Base-by-base conservation (phyloP, 306 rosid genomes). In the Prosopis cineraria region DNA sequence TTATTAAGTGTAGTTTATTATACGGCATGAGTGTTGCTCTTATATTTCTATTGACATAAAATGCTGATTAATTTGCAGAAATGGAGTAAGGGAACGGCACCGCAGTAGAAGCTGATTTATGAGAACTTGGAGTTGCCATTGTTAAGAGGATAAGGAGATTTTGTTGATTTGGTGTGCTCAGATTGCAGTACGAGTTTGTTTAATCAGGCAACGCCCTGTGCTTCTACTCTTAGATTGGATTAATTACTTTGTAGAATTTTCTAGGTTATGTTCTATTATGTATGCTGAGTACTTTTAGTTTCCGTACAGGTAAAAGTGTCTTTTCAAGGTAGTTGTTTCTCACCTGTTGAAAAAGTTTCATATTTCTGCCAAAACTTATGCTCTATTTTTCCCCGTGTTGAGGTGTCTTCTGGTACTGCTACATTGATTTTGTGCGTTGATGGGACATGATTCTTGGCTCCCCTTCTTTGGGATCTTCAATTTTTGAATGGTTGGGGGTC, bases 351-450 rank as follows among this genome's bases (percentile, higher is more conserved):
- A 75, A 79, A 82, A 79, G 87, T 53, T 80, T 60, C 76, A 73
- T 60, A 84, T 85, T 84, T 74, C n/a, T 87, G 91, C 92, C 85
- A 89, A 91, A 87, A 66, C 83, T 79, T 84, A 84, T 89, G 84
- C 79, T 90, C 22, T 17, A 0, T 45, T 68, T 81, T 84, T 75
- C 75, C 67, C 56, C 78, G 83, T 82, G 83, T 85, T 86, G 96
- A 91, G 96, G 93, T 89, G 81, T 89, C 90, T 73, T 91, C 92
- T 90, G 94, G 87, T 93, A 78, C 92, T 83, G 90, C 93, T 75
- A 75, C 92, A 73, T 89, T 89, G 91, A 77, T 89, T 85, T 84
- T 85, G 77, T 89, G 88, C 88, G 82, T 87, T 74, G 71, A 81
- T 78, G 83, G 83, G 88, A 88, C 79, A 85, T 89, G 89, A 75